phyloP scores from a whole-genome alignment of 768 basidiomycete genomes.

The Arthromyces matolae region DNA sequence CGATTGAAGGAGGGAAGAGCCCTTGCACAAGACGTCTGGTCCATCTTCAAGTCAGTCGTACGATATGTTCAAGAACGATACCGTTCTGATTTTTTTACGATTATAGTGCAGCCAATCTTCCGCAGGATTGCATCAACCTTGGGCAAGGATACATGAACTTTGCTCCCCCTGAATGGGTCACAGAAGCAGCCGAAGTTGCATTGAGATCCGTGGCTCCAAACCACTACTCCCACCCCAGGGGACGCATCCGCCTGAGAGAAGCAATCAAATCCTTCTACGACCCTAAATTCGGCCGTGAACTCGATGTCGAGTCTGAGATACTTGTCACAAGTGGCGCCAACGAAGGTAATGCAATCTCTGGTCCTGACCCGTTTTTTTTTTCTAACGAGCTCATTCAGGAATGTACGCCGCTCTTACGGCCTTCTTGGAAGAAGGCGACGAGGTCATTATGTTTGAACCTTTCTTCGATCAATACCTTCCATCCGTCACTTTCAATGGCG shows the following conservation, averaged over 20 bases:
- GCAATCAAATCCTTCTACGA: constrained; percentile 84
- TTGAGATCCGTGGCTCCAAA: constrained; percentile 60
- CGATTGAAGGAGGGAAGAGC: constrained; percentile 75
- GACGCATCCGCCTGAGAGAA: constrained; percentile 80
- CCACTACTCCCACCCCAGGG: constrained; percentile 91
- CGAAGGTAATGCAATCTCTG: constrained; percentile 59
- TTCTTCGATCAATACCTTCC: constrained; percentile 97
- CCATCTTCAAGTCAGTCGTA: constrained; percentile 72
- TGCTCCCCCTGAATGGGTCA: constrained; percentile 76
- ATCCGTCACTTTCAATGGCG: constrained; percentile 91
- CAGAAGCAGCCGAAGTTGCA: constrained; percentile 67
- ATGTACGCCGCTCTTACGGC: constrained; percentile 93
- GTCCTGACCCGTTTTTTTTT: neutral
- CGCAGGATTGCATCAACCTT: constrained; percentile 90
- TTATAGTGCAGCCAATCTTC: constrained; percentile 79
- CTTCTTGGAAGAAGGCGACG: constrained; percentile 88
- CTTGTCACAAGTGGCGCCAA: constrained; percentile 96
- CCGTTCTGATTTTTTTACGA: constrained; percentile 8
- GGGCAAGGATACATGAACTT: constrained; percentile 97
- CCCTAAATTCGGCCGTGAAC: constrained; percentile 59
- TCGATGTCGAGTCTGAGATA: constrained; percentile 86
- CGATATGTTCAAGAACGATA: constrained; percentile 3
- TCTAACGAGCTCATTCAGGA: constrained; percentile 41
- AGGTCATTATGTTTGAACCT: constrained; percentile 98
- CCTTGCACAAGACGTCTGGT: constrained; percentile 84